phyloP scores from a whole-genome alignment of 148 eudicot genomes.

The Spergularia marina region DNA sequence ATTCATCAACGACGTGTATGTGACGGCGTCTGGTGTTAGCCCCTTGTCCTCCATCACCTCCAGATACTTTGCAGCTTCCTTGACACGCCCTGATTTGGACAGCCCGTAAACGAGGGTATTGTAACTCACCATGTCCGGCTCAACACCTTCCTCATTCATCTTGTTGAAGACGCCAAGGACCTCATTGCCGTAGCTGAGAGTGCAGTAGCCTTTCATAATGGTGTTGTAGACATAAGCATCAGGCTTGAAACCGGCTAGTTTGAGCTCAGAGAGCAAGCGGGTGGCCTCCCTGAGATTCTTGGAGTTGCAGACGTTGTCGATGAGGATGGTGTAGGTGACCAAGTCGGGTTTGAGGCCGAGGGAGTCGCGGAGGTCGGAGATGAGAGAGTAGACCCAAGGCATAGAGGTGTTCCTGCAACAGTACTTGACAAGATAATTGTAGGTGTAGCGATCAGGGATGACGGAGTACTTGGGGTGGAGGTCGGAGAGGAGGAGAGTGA shows the following conservation, averaged over 20 bases:
- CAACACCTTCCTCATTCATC: constrained; percentile 71
- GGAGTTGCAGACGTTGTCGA: constrained; percentile 79
- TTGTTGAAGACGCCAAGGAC: constrained; percentile 61
- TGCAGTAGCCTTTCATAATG: constrained; percentile 82
- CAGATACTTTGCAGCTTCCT: constrained; percentile 67
- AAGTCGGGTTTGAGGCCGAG: constrained; percentile 61
- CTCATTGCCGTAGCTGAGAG: constrained; percentile 58
- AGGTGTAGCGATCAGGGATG: constrained; percentile 55
- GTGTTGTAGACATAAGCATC: constrained; percentile 80
- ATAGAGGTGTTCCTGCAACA: constrained; percentile 47
- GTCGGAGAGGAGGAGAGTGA: constrained; percentile 47
- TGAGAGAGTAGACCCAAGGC: constrained; percentile 46
- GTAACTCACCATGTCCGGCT: constrained; percentile 67
- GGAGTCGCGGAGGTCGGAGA: constrained; percentile 44
- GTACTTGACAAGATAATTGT: constrained; percentile 57
- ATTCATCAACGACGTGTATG: constrained; percentile 89
- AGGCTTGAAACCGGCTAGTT: constrained; percentile 66
- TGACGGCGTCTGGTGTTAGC: constrained; percentile 62
- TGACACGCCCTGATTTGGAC: constrained; percentile 73
- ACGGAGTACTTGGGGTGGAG: constrained; percentile 41
- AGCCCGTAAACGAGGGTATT: constrained; percentile 82
- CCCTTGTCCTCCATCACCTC: constrained; percentile 62
- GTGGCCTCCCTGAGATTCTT: constrained; percentile 79
- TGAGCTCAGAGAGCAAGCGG: constrained; percentile 54
- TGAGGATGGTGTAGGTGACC: constrained; percentile 77